Percentiles rank a stretch among this genome's conserved stretches.
Conservation (phyloP, 257 asterid species). For the Solanum peruvianum region DNA sequence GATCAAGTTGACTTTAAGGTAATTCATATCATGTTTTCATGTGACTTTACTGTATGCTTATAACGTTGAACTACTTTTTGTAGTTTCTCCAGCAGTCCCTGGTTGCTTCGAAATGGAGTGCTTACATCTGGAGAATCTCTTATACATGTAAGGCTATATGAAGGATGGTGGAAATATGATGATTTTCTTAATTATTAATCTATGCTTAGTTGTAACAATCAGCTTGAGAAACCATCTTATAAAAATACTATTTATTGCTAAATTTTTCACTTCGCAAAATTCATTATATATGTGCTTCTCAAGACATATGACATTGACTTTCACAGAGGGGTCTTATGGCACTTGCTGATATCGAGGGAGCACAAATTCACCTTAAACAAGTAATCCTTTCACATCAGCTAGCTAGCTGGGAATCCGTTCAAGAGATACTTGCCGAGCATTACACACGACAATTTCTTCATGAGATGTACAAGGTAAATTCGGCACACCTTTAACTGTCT, state of each 20-base stretch:
- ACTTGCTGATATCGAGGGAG: constrained; percentile 98
- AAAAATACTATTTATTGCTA: background rate
- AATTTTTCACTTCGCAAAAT: background rate
- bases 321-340: constrained; percentile 94
- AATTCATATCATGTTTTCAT: background rate
- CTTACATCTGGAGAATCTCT: constrained; percentile 89
- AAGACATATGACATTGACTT: constrained; percentile 10
- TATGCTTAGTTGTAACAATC: background rate
- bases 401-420: constrained; percentile 94
- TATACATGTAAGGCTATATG: constrained; percentile 44
- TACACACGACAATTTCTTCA: constrained; percentile 84
- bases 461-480: constrained; percentile 89
- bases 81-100: constrained; percentile 96
- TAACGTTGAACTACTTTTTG: constrained; percentile 14
- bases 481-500: background rate
- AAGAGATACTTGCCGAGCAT: constrained; percentile 75
- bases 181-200: background rate
- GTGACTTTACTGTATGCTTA: background rate
- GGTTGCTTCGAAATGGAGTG: constrained; percentile 85
- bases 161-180: background rate
- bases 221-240: background rate
- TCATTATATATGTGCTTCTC: background rate
- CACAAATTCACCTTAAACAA: constrained; percentile 75
- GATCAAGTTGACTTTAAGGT: constrained; percentile 74
- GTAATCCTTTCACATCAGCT: constrained; percentile 78